Evolutionary conservation across 495 filamentous ascomycete genomes (phyloP), one percentile per base, ranked within the genome.

Genomic region (Xylaria longipes): DNA sequence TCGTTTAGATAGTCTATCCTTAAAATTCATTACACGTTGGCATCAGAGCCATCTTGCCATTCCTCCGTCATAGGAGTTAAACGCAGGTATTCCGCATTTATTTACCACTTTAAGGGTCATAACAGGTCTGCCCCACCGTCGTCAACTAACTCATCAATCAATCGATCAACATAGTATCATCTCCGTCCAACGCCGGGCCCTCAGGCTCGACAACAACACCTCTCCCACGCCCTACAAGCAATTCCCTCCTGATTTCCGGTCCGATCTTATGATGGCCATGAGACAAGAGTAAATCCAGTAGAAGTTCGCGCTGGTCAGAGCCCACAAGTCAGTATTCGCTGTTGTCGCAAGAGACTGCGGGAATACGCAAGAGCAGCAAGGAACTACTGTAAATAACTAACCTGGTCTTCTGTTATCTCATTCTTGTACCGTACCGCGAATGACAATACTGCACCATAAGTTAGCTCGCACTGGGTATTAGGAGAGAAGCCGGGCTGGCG

Each of bases 361-460:
- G 45, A 8, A 54, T 29, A 29, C 29, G 25, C 35, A 39, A 35
- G 6, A 20, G 29, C 12, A 60, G 56, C 56, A 27, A 35, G 29
- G 45, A 11, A 50, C 8, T 20, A 52, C 25, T 1, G 3, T 9
- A 46, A 20, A 56, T 37, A 25, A 60, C 69, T 65, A 29, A 71
- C 69, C 62, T 81, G 79, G 67, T 81, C 79, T 79, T 97, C 94
- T 27, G 93, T 95, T 80, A 83, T 86, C 68, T 85, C 82, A 76
- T 98, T 97, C 73, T 92, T 89, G 78, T 99, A 99, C 68, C 95
- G 86, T 83, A 98, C 92, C 43, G 95, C 95, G 81, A 99, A 98
- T 1, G 93, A 92, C 68, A 98, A 79, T 45, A 99, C 95, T 94
- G 69, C 89, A 63, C 43, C 57, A 57, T 5, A 22, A 14, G 35